These are phyloP conservation scores for Macrocystidia cucumis DNA, from an alignment of 1,284 basidiomycete species.

Conservation along the genomic window DNA sequence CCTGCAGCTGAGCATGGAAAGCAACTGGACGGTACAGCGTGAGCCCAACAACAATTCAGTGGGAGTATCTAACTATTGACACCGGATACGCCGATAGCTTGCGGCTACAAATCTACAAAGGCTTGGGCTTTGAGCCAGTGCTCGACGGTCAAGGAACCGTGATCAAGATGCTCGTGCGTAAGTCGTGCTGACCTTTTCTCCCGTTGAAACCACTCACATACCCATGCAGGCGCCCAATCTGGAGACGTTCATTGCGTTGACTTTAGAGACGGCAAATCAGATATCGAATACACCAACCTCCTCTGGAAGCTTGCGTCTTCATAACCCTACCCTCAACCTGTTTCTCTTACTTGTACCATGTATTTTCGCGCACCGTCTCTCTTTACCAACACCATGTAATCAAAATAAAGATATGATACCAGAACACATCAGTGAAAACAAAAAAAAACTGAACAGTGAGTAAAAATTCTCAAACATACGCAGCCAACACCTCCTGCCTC, in stretches of 20 bases:
- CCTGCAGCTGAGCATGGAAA: slow-evolving; percentile 61
- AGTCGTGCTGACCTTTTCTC: slow-evolving; percentile 21
- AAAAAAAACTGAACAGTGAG: slow-evolving; percentile 1
- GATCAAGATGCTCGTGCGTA: slow-evolving; percentile 60
- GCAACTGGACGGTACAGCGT: slow-evolving; percentile 63
- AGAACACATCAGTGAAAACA: no score
- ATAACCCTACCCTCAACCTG: slow-evolving; percentile 19
- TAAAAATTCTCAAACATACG: slow-evolving; percentile 3
- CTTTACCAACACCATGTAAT: slow-evolving; percentile 5
- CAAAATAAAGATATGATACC: slow-evolving; percentile 1
- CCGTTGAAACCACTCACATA: background rate
- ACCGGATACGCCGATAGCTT: slow-evolving; percentile 30
- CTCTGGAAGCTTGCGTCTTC: slow-evolving; percentile 55
- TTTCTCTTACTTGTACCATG: slow-evolving; percentile 2
- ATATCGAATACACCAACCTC: slow-evolving; percentile 30
- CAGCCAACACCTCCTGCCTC: slow-evolving; percentile 30
- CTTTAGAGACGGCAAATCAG: slow-evolving; percentile 20
- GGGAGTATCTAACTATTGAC: slow-evolving; percentile 3
- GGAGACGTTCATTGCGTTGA: slow-evolving; percentile 49
- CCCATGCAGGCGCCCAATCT: slow-evolving; percentile 44
- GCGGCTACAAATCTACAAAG: slow-evolving; percentile 58
- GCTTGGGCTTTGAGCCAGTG: slow-evolving; percentile 63
- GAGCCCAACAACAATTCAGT: slow-evolving; percentile 24
- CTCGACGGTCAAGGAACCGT: slow-evolving; percentile 41
- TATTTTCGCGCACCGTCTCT: background rate